A percentile compares a stretch with the other conserved stretches of the same genome.
These are phyloP conservation scores for Niveomyces coronatus DNA, from an alignment of 2,329 filamentous ascomycete genomes.

Conservation along the genomic window DNA sequence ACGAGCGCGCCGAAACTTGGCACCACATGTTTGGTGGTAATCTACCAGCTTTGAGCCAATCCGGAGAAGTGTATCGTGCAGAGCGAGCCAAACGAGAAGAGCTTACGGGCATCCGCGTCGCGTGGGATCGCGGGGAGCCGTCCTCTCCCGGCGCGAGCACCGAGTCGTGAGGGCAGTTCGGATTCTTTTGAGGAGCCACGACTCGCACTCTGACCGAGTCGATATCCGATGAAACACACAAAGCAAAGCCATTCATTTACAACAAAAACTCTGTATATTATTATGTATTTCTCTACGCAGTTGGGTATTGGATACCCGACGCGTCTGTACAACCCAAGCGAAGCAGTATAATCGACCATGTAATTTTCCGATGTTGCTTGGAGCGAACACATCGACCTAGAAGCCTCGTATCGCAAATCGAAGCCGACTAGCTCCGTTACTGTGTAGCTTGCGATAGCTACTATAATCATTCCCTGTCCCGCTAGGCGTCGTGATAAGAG, in stretches of 20 bases:
- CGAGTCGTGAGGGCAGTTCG: neutral
- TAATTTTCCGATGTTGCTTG: too few species aligned
- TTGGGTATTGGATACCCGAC: neutral
- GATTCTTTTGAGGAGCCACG: too few species aligned
- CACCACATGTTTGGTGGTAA: conserved; percentile 37
- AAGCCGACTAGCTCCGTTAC: too few species aligned
- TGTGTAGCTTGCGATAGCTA: too few species aligned
- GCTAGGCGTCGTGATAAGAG: too few species aligned
- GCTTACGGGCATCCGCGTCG: conserved; percentile 34
- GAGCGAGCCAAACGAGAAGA: conserved; percentile 42
- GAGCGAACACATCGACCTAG: too few species aligned
- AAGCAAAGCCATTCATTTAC: neutral
- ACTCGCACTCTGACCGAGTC: neutral
- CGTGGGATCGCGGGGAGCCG: conserved; percentile 27
- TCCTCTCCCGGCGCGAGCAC: too few species aligned
- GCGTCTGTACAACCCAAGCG: neutral
- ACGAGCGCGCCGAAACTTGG: conserved; percentile 29
- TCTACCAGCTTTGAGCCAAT: conserved; percentile 31
- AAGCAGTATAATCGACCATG: neutral
- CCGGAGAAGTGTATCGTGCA: conserved; percentile 50
- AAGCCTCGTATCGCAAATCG: too few species aligned
- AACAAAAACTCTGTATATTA: conserved; percentile 3
- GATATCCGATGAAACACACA: too few species aligned
- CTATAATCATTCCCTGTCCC: too few species aligned
- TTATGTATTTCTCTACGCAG: conserved; percentile 4